Evolutionary conservation across 176 grass and related monocot species (phyloP), one percentile per base, ranked within the genome.

Genomic region (Phoenix roebelenii): DNA sequence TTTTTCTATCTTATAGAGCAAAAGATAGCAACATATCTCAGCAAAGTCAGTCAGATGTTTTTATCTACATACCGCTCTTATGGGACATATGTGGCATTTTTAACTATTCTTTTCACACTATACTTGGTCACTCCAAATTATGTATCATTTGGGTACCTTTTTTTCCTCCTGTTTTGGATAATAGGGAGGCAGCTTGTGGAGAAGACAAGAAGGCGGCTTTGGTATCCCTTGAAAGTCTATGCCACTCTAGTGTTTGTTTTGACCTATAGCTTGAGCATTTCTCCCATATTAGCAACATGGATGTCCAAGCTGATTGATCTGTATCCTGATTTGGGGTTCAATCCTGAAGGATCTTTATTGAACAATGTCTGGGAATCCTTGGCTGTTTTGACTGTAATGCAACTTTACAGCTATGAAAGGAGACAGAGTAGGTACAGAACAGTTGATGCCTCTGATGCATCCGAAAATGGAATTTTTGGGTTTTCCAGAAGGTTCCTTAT

Each of bases 371-470:
- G 92, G 92, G 73, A 96, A 82, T 90, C 92, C 28, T 82, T 90
- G 65, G 86, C 86, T 65, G 59, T 96, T 79, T 69, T 96, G 57
- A 77, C 87, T 61, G 92, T 96, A 7, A 96, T 96, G 92, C 92
- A 96, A 88, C 92, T 96, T 65, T 96, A 96, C 69, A 90, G 92
- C 73, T 85, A 96, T 53, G 92, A 96, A 74, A 90, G 92, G 77
- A 76, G 86, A 64, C 83, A 87, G 73, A 96, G 89, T 15, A 90
- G 68, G 71, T 77, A 82, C 24, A 90, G 65, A 73, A 76, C 77
- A 65, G 77, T 82, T 59, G 72, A 80, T 78, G 82, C 77, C 54
- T 87, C 92, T 77, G 80, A 85, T 78, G 80, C 83, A 69, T 85
- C 80, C n/a, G 80, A 80, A 58, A 57, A 69, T 69, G 84, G 83